A percentile compares a stretch with the other conserved stretches of the same genome.
Evolutionary conservation across 306 rosid genomes (phyloP).

Genomic region (Glycine soja): DNA sequence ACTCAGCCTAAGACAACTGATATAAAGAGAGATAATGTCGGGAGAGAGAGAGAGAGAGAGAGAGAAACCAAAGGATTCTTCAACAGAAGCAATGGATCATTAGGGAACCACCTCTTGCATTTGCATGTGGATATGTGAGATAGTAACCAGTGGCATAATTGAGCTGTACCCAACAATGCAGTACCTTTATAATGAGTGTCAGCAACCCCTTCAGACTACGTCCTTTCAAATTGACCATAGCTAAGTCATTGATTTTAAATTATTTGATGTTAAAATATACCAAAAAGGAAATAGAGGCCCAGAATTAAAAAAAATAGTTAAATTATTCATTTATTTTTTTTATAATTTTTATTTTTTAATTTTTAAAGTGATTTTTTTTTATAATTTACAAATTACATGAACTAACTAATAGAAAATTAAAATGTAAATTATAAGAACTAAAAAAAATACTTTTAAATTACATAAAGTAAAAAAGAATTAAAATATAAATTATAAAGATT

Average conservation of each 20-base stretch:
- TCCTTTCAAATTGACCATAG: constrained; percentile 2
- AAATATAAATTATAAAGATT: too few species aligned
- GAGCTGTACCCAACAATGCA: constrained; percentile 52
- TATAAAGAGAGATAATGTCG: constrained; percentile 45
- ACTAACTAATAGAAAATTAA: too few species aligned
- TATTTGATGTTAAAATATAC: too few species aligned
- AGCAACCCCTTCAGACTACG: constrained; percentile 35
- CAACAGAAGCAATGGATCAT: constrained; percentile 33
- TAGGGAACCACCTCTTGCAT: constrained; percentile 16
- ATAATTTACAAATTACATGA: too few species aligned
- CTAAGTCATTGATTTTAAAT: not conserved
- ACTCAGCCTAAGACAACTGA: constrained; percentile 20
- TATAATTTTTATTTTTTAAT: too few species aligned
- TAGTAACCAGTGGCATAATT: constrained; percentile 24
- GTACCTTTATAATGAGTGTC: constrained; percentile 28
- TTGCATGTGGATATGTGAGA: constrained; percentile 14
- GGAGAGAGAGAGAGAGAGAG: constrained; percentile 31
- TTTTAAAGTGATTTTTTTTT: too few species aligned
- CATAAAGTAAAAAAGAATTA: too few species aligned
- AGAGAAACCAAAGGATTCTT: constrained; percentile 31
- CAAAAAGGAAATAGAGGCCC: too few species aligned
- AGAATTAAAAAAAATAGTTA: too few species aligned
- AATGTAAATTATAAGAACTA: too few species aligned
- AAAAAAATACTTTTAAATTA: too few species aligned
- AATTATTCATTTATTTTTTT: too few species aligned